Conservation (phyloP, 306 rosid genomes). For the Rosa lucieae region DNA sequence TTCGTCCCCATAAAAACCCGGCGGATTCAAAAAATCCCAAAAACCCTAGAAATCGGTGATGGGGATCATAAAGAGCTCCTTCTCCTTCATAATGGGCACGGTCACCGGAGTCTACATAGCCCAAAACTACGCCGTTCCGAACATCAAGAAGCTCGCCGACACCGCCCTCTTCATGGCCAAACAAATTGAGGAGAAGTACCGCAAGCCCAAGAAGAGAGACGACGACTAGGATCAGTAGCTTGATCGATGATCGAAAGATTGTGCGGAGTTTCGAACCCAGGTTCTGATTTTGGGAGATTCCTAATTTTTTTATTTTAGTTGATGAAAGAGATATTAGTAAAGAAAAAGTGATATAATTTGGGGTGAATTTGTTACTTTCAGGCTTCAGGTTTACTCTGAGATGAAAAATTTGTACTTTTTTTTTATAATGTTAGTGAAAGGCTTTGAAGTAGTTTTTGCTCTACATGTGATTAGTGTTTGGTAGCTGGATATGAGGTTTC, state of each 20-base stretch:
- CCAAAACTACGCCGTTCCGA: constrained; percentile 72
- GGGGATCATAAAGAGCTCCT: constrained; percentile 79
- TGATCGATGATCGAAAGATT: neutral
- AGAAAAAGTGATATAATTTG: neutral
- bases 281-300: constrained; percentile 23
- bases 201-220: constrained; percentile 49
- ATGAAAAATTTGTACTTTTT: neutral
- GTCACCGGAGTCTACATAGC: constrained; percentile 63
- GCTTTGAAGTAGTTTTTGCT: neutral
- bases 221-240: constrained; percentile 30
- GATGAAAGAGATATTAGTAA: neutral
- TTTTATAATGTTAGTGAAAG: constrained; percentile 14
- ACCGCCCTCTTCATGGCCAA: constrained; percentile 41
- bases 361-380: neutral
- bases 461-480: neutral
- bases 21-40: constrained; percentile 14
- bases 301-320: neutral
- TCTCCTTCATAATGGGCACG: constrained; percentile 66
- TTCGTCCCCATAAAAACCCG: neutral
- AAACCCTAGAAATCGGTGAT: constrained; percentile 27
- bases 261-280: constrained; percentile 17
- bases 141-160: constrained; percentile 57
- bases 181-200: constrained; percentile 55
- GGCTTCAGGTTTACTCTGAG: neutral
- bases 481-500: neutral